A percentile compares a stretch with the other conserved stretches of the same genome.
Conservation (phyloP, 495 filamentous ascomycete species). For the Aspergillus ellipticus region DNA sequence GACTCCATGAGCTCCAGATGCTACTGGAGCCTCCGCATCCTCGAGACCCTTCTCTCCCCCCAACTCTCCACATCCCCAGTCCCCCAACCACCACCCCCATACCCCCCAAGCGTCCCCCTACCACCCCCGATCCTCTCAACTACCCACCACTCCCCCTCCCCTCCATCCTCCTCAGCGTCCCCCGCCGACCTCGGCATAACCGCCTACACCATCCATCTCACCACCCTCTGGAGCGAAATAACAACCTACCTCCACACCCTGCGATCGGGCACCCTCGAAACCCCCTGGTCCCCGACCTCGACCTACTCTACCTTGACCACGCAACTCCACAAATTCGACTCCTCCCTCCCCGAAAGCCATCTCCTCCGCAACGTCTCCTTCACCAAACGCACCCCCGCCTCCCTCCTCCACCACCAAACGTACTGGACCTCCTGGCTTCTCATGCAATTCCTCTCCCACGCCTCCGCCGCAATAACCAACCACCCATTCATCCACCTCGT, state of each 20-base stretch:
- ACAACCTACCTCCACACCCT: not conserved
- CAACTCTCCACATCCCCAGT: not conserved
- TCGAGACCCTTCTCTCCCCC: constrained; percentile 5
- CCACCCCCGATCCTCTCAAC: not conserved
- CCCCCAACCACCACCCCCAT: not conserved
- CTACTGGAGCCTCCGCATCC: constrained; percentile 11
- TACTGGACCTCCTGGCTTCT: constrained; percentile 11
- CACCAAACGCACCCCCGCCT: constrained; percentile 8
- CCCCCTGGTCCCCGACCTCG: constrained; percentile 8
- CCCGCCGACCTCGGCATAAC: constrained; percentile 6
- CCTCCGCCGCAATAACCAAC: constrained; percentile 1
- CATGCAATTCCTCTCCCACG: constrained; percentile 7
- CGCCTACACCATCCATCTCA: constrained; percentile 7
- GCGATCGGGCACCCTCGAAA: not conserved
- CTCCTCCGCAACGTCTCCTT: constrained; percentile 13
- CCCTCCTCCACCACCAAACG: not conserved
- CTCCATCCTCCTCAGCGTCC: not conserved
- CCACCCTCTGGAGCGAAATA: constrained; percentile 2
- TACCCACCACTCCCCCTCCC: not conserved
- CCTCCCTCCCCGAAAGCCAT: constrained; percentile 2
- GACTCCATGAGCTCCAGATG: not conserved
- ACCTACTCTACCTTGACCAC: not conserved
- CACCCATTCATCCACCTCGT: constrained; percentile 10
- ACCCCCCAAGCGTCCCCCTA: constrained; percentile 5
- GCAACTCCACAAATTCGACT: constrained; percentile 5